Base-by-base conservation (phyloP, 148 eudicot genomes). In the Pharnaceum exiguum region DNA sequence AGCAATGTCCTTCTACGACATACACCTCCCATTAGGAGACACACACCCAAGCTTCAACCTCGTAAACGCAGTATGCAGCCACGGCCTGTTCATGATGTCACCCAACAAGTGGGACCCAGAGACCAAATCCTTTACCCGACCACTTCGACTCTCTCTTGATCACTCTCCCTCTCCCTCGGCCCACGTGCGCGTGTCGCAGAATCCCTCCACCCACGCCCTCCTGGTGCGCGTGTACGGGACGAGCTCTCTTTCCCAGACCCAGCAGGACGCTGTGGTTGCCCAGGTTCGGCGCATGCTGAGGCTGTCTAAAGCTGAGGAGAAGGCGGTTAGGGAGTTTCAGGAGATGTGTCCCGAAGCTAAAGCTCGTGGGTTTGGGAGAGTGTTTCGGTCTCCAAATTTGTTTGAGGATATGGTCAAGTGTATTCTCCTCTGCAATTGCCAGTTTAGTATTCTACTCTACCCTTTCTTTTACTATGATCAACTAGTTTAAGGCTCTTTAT, bases 321-420 rank as follows among this genome's bases (percentile, higher is more conserved):
- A 26, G 25, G 76, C 53, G 40, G 74, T 84, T 59, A 72, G 56
- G 62, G 77, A 69, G 56, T 87, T 87, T 67, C 86, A 79, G 60
- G 38, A 65, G 26, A 40, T 84, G 70, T 78, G 82, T 59, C 18
- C 18, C 19, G 73, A 66, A 40, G 91, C 89, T 1, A 76, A 78
- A 59, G 56, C 48, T 29, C 59, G 35, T 25, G 84, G 89, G 8
- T 84, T 84, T 43, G 96, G 96, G 19, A 71, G 96, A 30, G 66
- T 84, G 28, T 84, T 88, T 52, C 77, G 96, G 62, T 82, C 88
- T 8, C 96, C 96, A 9, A 80, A 88, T 0, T 65, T 88, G 79
- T 88, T 88, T 40, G 96, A 88, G 66, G 96, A 88, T 65, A 78
- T 88, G 85, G 79, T 84, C 46, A 88, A 88, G 76, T 78, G 84